phyloP scores from a whole-genome alignment of 441 rosid species.

The Populus hybrid region DNA sequence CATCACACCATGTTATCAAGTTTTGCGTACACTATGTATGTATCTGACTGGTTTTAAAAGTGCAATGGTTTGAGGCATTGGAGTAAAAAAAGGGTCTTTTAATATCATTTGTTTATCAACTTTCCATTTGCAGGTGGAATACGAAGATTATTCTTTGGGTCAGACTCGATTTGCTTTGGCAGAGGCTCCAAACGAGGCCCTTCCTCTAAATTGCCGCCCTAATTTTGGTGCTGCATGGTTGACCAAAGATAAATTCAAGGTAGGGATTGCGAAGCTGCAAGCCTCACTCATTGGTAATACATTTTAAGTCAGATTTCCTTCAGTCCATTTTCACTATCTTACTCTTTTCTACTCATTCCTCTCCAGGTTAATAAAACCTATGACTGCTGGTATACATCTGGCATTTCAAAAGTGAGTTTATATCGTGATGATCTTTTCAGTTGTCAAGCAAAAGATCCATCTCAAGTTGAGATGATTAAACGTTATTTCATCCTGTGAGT shows the following conservation, averaged over 20 bases:
- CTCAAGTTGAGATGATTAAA: constrained; percentile 48
- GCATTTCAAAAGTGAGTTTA: constrained; percentile 64
- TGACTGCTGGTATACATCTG: constrained; percentile 80
- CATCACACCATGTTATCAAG: neutral
- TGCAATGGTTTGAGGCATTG: neutral
- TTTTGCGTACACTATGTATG: neutral
- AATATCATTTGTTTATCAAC: neutral
- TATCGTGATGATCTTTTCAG: constrained; percentile 61
- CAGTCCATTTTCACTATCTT: neutral
- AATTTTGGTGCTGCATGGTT: constrained; percentile 68
- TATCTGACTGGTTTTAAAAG: neutral
- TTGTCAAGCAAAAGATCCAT: constrained; percentile 66
- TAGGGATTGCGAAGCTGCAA: constrained; percentile 18
- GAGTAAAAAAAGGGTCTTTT: neutral
- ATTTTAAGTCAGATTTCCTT: neutral
- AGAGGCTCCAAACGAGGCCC: constrained; percentile 90
- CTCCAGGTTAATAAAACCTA: constrained; percentile 83
- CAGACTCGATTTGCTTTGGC: constrained; percentile 56
- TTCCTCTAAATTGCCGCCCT: constrained; percentile 83
- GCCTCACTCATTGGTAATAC: neutral
- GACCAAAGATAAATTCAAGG: constrained; percentile 83
- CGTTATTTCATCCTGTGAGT: constrained; percentile 64
- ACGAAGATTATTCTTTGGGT: constrained; percentile 63
- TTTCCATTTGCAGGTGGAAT: constrained; percentile 58
- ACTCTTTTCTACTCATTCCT: neutral